A percentile compares a stretch with the other conserved stretches of the same genome.
phyloP scores from a whole-genome alignment of 495 filamentous ascomycete genomes.

The Aspergillus leporis region DNA sequence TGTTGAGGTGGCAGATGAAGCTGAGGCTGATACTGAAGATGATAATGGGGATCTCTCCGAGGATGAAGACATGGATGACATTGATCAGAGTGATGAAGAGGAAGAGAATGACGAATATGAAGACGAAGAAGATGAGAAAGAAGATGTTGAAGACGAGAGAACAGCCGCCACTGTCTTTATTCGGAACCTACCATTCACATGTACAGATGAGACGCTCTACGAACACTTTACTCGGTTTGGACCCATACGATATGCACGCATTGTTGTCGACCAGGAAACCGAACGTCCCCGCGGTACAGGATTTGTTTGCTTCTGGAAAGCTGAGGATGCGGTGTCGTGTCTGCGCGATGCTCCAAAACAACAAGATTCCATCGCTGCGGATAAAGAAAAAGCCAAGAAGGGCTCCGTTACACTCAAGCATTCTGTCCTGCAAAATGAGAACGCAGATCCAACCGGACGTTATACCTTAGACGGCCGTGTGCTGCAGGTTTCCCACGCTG shows the following conservation, averaged over 20 bases:
- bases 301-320: slow-evolving; percentile 89
- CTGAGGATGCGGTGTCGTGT: slow-evolving; percentile 70
- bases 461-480: slow-evolving; percentile 91
- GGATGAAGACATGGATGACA: slow-evolving; percentile 32
- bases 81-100: slow-evolving; percentile 20
- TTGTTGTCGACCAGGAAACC: slow-evolving; percentile 82
- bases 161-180: slow-evolving; percentile 82
- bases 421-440: slow-evolving; percentile 82
- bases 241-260: slow-evolving; percentile 77
- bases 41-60: slow-evolving; percentile 22
- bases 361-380: slow-evolving; percentile 34
- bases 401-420: slow-evolving; percentile 52
- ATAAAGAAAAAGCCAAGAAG: slow-evolving; percentile 44
- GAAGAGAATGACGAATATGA: slow-evolving; percentile 47
- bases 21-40: slow-evolving; percentile 31
- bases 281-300: slow-evolving; percentile 87
- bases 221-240: slow-evolving; percentile 86
- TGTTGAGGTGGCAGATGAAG: slow-evolving; percentile 40
- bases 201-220: slow-evolving; percentile 74
- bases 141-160: slow-evolving; percentile 51
- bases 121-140: slow-evolving; percentile 51
- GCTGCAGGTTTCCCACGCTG: slow-evolving; percentile 79
- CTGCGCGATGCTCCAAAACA: slow-evolving; percentile 68
- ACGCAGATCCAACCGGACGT: slow-evolving; percentile 69
- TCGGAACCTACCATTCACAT: slow-evolving; percentile 89